Percentiles rank a stretch among this genome's conserved stretches.
Conservation (phyloP, 2,329 filamentous ascomycete genomes). For the Aspergillus calidoustus region DNA sequence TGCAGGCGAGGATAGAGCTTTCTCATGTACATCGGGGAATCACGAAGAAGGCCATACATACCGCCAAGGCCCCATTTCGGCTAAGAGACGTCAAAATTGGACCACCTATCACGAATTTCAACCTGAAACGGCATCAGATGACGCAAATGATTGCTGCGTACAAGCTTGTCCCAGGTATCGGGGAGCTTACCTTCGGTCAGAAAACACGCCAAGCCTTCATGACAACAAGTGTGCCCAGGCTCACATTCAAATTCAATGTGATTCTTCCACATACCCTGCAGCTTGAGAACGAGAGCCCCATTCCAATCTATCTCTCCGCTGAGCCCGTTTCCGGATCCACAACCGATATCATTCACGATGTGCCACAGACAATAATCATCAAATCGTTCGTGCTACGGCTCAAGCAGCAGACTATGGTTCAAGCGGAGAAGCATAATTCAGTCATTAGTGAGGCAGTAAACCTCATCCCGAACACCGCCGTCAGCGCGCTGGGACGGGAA, state of each 20-base stretch:
- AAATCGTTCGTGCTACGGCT: neutral
- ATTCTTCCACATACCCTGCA: conserved; percentile 4
- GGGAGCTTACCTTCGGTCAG: conserved; percentile 2
- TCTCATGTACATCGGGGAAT: neutral
- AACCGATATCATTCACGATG: neutral
- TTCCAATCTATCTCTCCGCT: neutral
- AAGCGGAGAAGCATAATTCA: neutral
- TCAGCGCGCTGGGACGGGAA: neutral
- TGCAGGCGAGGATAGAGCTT: conserved; percentile 8
- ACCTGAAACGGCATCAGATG: neutral
- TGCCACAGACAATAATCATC: conserved; percentile 4
- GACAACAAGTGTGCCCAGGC: conserved; percentile 1
- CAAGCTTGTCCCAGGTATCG: conserved; percentile 1
- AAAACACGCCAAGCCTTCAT: conserved; percentile 1
- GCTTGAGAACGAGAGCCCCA: neutral
- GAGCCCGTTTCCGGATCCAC: neutral
- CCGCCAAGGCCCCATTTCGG: neutral
- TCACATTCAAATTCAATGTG: neutral
- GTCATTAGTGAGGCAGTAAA: neutral
- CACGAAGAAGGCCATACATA: neutral
- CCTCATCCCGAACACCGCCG: neutral
- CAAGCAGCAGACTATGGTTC: neutral
- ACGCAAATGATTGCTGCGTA: neutral
- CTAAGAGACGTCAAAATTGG: neutral
- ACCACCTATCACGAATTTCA: conserved; percentile 6